Conservation (phyloP, 148 eudicot species). For the Cornus controversa region DNA sequence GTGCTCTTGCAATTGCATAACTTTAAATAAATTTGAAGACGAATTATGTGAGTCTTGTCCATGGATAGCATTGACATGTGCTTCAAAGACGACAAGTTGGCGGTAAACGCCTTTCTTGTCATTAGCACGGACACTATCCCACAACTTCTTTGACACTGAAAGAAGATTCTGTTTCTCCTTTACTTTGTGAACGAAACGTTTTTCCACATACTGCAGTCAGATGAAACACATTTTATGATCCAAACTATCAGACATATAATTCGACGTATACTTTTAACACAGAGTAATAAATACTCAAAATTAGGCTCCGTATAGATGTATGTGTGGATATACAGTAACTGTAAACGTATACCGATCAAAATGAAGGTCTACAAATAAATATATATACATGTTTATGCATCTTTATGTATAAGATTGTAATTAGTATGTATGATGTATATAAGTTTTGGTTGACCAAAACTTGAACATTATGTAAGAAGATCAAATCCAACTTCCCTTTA, state of each 20-base stretch:
- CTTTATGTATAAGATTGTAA: background rate
- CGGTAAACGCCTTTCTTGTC: conserved; percentile 84
- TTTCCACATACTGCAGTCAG: conserved; percentile 74
- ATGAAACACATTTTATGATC: conserved; percentile 10
- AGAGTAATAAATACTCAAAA: background rate
- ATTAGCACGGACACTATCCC: conserved; percentile 79
- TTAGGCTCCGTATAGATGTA: background rate
- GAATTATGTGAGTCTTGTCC: conserved; percentile 41
- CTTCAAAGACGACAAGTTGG: conserved; percentile 66
- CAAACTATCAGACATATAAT: background rate
- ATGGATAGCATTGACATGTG: conserved; percentile 61
- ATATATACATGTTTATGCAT: background rate
- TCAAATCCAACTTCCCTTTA: background rate
- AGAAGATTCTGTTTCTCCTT: conserved; percentile 54
- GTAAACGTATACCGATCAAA: background rate
- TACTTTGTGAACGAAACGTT: conserved; percentile 65
- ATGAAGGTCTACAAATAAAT: background rate
- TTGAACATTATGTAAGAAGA: background rate
- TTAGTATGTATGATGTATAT: background rate
- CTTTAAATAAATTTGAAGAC: conserved; percentile 39
- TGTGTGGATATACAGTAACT: background rate
- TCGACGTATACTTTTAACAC: background rate
- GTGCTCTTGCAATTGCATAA: conserved; percentile 41
- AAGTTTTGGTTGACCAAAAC: background rate
- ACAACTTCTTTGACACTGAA: conserved; percentile 69